Conservation (phyloP, 805 yeast genomes). For the Ogataea wickerhamii region DNA sequence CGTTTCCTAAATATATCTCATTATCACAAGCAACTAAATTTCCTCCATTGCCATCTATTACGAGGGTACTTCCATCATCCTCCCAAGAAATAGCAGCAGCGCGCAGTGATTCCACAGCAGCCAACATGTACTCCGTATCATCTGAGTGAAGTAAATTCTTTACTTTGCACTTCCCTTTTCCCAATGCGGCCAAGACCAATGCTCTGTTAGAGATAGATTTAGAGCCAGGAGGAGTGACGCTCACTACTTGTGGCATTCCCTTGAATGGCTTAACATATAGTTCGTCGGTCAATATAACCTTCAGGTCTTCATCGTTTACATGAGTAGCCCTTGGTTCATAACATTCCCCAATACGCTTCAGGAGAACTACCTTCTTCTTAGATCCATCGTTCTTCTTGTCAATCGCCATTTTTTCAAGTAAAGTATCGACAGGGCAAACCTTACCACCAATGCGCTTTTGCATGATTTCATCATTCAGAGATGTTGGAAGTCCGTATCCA, state of each 20-base stretch:
- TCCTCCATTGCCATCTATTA: conserved; percentile 85
- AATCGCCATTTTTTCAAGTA: conserved; percentile 84
- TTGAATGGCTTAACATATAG: conserved; percentile 60
- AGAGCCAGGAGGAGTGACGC: conserved; percentile 89
- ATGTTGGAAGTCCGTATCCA: conserved; percentile 82
- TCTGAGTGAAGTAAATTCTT: conserved; percentile 90
- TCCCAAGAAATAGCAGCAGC: conserved; percentile 84
- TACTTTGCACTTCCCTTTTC: conserved; percentile 77
- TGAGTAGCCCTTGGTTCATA: conserved; percentile 83
- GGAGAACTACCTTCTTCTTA: conserved; percentile 79
- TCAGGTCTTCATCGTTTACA: conserved; percentile 75
- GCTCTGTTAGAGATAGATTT: conserved; percentile 97
- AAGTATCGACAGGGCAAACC: conserved; percentile 68
- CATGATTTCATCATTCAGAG: conserved; percentile 69
- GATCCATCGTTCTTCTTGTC: conserved; percentile 96
- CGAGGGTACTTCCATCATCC: conserved; percentile 85
- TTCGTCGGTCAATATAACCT: conserved; percentile 81
- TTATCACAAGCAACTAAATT: conserved; percentile 57
- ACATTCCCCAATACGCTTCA: conserved; percentile 84
- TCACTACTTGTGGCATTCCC: conserved; percentile 35
- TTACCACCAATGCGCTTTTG: conserved; percentile 66
- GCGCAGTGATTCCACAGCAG: conserved; percentile 71
- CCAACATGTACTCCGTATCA: conserved; percentile 92
- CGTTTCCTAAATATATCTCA: conserved; percentile 87
- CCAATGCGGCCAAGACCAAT: conserved; percentile 85